Conservation (phyloP, 805 yeast species). For the Wickerhamiella qilinensis region DNA sequence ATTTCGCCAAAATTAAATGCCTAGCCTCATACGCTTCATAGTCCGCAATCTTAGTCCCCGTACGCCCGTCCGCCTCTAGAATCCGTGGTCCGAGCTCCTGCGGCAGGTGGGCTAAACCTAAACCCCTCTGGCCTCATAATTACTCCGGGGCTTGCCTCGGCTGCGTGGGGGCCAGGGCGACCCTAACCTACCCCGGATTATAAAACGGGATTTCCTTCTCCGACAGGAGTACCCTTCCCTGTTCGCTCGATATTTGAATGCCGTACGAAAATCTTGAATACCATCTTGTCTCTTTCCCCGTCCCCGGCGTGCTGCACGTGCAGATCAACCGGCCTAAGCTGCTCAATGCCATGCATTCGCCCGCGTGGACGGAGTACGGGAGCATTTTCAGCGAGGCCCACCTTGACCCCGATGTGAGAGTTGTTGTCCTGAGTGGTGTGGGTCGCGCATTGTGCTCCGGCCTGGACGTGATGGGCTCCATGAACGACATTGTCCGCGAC, state of each 20-base stretch:
- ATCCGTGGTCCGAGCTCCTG: too few species aligned
- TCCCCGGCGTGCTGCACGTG: conserved; percentile 36
- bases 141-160: too few species aligned
- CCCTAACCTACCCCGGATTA: too few species aligned
- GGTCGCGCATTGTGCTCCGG: conserved; percentile 53
- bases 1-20: too few species aligned
- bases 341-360: conserved; percentile 41
- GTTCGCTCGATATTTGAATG: neutral
- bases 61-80: too few species aligned
- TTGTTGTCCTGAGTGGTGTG: conserved; percentile 39
- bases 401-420: conserved; percentile 29
- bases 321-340: conserved; percentile 44
- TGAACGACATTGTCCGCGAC: conserved; percentile 8
- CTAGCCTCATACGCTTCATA: too few species aligned
- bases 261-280: conserved; percentile 15
- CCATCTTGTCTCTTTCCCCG: conserved; percentile 34
- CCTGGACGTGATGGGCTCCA: conserved; percentile 31
- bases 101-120: too few species aligned
- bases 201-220: too few species aligned
- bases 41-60: too few species aligned
- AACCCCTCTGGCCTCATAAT: too few species aligned
- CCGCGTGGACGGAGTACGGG: conserved; percentile 41
- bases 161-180: too few species aligned
- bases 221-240: too few species aligned
- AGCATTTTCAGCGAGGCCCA: conserved; percentile 32